phyloP scores from a whole-genome alignment of 108 stramenopile species.

The Bacterosira constricta region DNA sequence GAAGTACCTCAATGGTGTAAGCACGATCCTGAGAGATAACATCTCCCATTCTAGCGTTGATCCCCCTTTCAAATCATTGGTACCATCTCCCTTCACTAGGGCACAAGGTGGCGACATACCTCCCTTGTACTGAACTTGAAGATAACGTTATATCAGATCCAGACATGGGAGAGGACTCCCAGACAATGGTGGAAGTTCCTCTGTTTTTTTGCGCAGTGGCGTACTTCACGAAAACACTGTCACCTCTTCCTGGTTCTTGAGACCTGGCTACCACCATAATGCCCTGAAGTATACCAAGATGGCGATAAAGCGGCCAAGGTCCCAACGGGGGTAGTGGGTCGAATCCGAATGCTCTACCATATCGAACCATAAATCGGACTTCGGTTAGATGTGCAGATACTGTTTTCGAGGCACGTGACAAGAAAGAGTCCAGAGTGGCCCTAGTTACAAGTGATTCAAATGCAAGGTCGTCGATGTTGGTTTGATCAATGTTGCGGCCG shows the following conservation, averaged over 20 bases:
- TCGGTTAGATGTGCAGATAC: conserved; percentile 7
- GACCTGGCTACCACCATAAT: conserved; percentile 6
- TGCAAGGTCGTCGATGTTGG: background rate
- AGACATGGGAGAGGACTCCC: conserved; percentile 15
- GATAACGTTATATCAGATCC: conserved; percentile 17
- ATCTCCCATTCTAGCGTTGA: conserved; percentile 29
- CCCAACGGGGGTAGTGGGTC: conserved; percentile 6
- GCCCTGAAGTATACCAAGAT: conserved; percentile 17
- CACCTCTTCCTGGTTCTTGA: conserved; percentile 6
- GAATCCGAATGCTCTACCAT: conserved; percentile 4
- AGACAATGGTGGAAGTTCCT: conserved; percentile 11
- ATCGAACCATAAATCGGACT: conserved; percentile 8
- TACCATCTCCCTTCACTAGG: conserved; percentile 35
- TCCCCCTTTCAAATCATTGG: conserved; percentile 5
- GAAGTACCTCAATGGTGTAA: conserved; percentile 24
- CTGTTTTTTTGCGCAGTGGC: conserved; percentile 8
- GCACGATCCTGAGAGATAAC: conserved; percentile 27
- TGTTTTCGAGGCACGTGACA: conserved; percentile 2
- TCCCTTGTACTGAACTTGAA: background rate
- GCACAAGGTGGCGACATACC: conserved; percentile 8
- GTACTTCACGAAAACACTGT: conserved; percentile 15
- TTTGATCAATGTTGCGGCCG: background rate
- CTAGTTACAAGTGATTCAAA: conserved; percentile 6
- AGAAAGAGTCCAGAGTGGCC: conserved; percentile 35
- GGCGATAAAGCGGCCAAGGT: conserved; percentile 1